These are phyloP conservation scores for Periconia sp. DNA, from an alignment of 2,329 filamentous ascomycete species.

Conservation along the genomic window DNA sequence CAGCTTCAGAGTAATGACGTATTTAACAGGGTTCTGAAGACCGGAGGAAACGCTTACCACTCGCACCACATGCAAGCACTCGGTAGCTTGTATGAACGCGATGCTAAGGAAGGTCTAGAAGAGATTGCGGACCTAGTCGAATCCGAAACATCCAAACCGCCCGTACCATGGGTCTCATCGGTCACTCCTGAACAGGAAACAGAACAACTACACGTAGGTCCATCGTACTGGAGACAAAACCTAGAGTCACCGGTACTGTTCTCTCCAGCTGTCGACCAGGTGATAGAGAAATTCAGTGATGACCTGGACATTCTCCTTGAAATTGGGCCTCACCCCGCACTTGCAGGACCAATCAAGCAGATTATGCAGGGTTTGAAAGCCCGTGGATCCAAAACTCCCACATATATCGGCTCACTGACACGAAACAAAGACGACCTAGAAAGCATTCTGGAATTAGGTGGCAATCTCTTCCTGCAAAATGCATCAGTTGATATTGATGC, in stretches of 20 bases:
- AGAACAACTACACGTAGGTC: neutral
- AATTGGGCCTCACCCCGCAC: conserved; percentile 8
- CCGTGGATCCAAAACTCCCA: neutral
- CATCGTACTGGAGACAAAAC: conserved; percentile 26
- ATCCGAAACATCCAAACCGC: neutral
- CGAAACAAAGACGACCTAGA: conserved; percentile 12
- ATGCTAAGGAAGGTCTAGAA: too few species aligned
- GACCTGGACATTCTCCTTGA: conserved; percentile 5
- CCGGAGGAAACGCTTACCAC: conserved; percentile 33
- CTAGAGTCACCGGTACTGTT: conserved; percentile 27
- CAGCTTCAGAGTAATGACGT: too few species aligned
- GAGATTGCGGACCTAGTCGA: too few species aligned
- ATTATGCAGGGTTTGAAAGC: conserved; percentile 22
- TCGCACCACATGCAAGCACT: conserved; percentile 29
- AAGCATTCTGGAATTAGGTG: conserved; percentile 17
- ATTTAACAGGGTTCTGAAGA: conserved; percentile 18
- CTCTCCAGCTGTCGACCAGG: conserved; percentile 3
- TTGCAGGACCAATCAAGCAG: conserved; percentile 5
- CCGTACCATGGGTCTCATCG: conserved; percentile 16
- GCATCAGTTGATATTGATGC: conserved; percentile 13
- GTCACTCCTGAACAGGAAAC: conserved; percentile 11
- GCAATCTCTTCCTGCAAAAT: conserved; percentile 17
- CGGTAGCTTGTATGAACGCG: too few species aligned
- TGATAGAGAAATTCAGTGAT: neutral
- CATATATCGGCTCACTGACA: conserved; percentile 15